Evolutionary conservation across 352 stramenopile genomes (phyloP).

Genomic region (Phytopythium vexans): DNA sequence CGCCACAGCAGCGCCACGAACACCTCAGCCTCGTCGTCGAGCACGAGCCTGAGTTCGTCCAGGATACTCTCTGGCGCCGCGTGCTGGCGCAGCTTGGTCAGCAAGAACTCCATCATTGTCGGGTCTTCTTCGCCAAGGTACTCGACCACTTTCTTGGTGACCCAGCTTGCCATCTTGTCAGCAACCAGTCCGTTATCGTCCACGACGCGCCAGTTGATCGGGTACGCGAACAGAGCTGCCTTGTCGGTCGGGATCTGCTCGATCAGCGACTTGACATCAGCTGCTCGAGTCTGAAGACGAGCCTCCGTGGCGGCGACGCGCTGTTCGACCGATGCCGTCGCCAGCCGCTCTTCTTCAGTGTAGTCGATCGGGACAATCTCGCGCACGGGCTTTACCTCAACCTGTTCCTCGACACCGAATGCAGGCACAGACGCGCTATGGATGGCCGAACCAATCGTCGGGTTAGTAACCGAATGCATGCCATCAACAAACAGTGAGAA

Average conservation of each 20-base stretch:
- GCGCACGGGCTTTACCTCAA: conserved; percentile 33
- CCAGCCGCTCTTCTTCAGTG: conserved; percentile 38
- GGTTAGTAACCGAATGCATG: no score
- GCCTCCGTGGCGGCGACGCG: background rate
- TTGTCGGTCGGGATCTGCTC: conserved; percentile 40
- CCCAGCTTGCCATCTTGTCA: conserved; percentile 43
- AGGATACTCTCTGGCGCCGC: conserved; percentile 25
- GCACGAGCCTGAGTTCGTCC: conserved; percentile 29
- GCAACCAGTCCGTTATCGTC: conserved; percentile 25
- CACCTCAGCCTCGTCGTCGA: conserved; percentile 48
- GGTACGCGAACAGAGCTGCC: conserved; percentile 30
- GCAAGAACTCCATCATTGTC: conserved; percentile 42
- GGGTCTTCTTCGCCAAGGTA: conserved; percentile 50
- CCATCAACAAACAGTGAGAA: background rate
- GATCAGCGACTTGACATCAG: conserved; percentile 44
- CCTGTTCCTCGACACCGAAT: conserved; percentile 38
- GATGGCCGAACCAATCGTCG: background rate
- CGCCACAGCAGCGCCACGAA: conserved; percentile 57
- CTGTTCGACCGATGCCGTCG: conserved; percentile 16
- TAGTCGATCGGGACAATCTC: conserved; percentile 51
- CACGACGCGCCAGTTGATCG: conserved; percentile 35
- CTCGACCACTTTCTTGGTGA: conserved; percentile 46
- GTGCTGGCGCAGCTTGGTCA: conserved; percentile 30
- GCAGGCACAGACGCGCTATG: conserved; percentile 11
- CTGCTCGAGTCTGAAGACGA: conserved; percentile 1